Evolutionary conservation across 257 asterid species (phyloP), one percentile per base, ranked within the genome.

Genomic region (Plantago ovata): DNA sequence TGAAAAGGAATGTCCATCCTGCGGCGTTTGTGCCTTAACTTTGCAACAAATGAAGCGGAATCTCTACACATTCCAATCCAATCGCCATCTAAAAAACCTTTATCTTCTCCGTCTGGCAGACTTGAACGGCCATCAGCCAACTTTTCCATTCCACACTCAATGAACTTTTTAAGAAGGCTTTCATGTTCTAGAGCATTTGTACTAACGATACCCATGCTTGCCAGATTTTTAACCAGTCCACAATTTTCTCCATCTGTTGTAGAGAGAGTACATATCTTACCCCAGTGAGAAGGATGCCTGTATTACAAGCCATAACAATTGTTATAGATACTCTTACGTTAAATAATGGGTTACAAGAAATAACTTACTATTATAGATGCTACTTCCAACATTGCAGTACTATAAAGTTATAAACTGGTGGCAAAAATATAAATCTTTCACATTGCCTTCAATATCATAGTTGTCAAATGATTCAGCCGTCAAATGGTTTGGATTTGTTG

Each of bases 231-330:
- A 13, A 93, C 96, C 44, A 93, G 81, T 57, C 98, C 98, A 76
- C 97, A 89, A 65, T 89, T 93, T 80, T 93, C 98, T 65, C 98
- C 98, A 58, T 93, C 97, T 6, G 98, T 88, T 7, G 96, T 93
- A 7, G 98, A 89, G 69, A 93, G 94, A 73, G 74, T 84, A 76
- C 98, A 93, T 21, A 93, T 65, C 83, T 78, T 89, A 55, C 97
- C 98, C 98, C 97, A 89, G 69, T 93, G 96, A 50, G 98, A 93
- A 60, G 95, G 97, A 66, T 93, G 95, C 36, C 96, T 91, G 85
- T 70, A 79, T 21, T 48, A 66, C 50, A 53, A 60, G 57, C 59
- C 56, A 63, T n/a, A 66, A 66, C 36, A 64, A 46, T 53, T 68
- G 61, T 56, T 48, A n/a, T n/a, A 66, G 62, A 53, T 53, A 70